Evolutionary conservation across 495 filamentous ascomycete genomes (phyloP).

Genomic region (Tirmania nivea): DNA sequence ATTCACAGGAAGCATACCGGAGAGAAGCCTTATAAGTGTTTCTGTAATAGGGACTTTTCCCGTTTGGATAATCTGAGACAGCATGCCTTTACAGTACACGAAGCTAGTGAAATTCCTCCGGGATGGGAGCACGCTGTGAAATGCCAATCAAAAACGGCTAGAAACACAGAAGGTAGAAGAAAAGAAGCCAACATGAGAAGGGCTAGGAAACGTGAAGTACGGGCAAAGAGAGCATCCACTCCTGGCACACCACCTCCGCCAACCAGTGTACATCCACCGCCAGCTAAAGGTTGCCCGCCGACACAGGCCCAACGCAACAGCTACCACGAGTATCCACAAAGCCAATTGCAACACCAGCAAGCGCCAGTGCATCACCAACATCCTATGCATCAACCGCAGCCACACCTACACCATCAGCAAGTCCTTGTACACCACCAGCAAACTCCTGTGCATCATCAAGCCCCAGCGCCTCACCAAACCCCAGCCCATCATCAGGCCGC

Average conservation of each 20-base stretch:
- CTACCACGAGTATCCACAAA: not conserved
- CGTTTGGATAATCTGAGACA: conserved; percentile 88
- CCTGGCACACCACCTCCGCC: not conserved
- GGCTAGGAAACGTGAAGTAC: conserved; percentile 41
- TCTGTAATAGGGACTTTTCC: conserved; percentile 89
- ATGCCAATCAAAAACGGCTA: not conserved
- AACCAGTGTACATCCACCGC: too few relatives aligned
- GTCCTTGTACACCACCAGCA: not conserved
- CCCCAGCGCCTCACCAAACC: too few relatives aligned
- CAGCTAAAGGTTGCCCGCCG: not conserved
- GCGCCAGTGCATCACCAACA: not conserved
- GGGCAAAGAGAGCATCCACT: conserved; percentile 5
- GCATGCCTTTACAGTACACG: conserved; percentile 93
- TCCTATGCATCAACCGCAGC: not conserved
- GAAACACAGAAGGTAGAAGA: conserved; percentile 34
- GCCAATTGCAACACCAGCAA: conserved; percentile 18
- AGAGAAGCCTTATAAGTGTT: conserved; percentile 91
- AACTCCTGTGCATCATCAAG: not conserved
- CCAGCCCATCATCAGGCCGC: too few relatives aligned
- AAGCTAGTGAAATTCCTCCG: conserved; percentile 87
- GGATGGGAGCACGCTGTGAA: conserved; percentile 33
- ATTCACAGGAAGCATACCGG: conserved; percentile 74
- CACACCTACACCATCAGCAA: not conserved
- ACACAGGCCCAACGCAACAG: not conserved
- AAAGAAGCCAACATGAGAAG: conserved; percentile 82